Evolutionary conservation across 2,329 filamentous ascomycete species (phyloP), one percentile per base, ranked within the genome.

Genomic region (Rutstroemia sydowiana): DNA sequence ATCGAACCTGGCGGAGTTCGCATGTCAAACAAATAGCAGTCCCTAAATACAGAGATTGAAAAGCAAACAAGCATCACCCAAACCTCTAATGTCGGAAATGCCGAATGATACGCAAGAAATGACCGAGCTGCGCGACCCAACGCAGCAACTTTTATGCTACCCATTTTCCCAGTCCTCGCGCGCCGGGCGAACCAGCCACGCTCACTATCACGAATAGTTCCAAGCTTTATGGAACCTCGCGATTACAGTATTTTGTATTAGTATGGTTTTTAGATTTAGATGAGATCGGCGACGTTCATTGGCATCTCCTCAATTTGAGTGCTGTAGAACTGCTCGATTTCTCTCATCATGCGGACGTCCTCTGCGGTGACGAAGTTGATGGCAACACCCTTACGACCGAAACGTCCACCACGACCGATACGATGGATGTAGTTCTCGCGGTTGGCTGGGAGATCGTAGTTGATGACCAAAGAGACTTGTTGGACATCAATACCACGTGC

Each of bases 241-340:
- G 65, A 66, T 61, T 63, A 63, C 61, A 37, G 34, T 56, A 61
- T 55, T 49, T 56, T 57, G 10, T 45, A 53, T 44, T 42, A 44
- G 42, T 44, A 39, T 13, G 7, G n/a, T 37, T n/a, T 37, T 47
- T 57, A 53, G 53, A 56, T 57, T 82, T 84, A 86, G 72, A 87
- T 87, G 64, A 87, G 81, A 66, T 87, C 83, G 64, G 83, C 83
- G 65, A 87, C 83, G 74, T 87, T 87, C 93, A 98, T 97, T 69
- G 93, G 93, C 93, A 98, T 98, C 83, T 98, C 93, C 78, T 98
- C 93, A 65, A 98, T 97, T 79, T 98, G 93, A 73, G 93, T 98
- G 83, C 89, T 95, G 86, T 98, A 98, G 83, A 97, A 98, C 78
- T 96, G 89, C 75, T 98, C 93, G 66, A 98, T 98, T 76, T 98